Conservation (phyloP, 495 filamentous ascomycete species). For the Podospora didyma region DNA sequence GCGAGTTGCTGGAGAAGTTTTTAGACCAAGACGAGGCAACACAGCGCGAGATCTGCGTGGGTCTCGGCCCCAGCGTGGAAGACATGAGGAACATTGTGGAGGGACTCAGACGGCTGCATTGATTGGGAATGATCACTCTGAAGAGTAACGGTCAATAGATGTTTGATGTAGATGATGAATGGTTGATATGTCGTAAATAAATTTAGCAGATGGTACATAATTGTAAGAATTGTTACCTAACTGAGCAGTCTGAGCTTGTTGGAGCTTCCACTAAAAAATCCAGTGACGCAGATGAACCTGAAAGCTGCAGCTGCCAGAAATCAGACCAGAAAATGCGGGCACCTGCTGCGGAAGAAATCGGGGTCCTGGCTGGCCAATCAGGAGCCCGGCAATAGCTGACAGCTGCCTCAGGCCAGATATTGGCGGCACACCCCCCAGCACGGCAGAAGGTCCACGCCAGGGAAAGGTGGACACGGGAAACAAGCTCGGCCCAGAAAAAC, state of each 20-base stretch:
- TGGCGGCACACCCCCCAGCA: constrained; percentile 5
- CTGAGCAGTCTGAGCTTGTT: too few relatives aligned
- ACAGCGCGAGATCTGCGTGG: constrained; percentile 64
- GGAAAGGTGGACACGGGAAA: constrained; percentile 25
- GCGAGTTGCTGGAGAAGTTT: constrained; percentile 85
- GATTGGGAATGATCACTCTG: background rate
- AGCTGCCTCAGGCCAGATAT: constrained; percentile 28
- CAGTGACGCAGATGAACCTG: background rate
- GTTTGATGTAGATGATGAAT: background rate
- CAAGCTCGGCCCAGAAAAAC: constrained; percentile 45
- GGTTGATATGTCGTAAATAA: too few relatives aligned
- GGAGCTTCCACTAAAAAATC: too few relatives aligned
- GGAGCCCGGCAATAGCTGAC: constrained; percentile 9
- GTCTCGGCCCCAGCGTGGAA: constrained; percentile 61
- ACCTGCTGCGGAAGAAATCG: constrained; percentile 21
- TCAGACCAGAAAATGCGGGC: background rate
- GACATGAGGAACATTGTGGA: constrained; percentile 70
- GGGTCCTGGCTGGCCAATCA: constrained; percentile 25
- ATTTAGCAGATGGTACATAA: too few relatives aligned
- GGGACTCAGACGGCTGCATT: constrained; percentile 69
- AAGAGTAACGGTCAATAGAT: background rate
- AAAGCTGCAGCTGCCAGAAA: background rate
- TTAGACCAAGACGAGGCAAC: constrained; percentile 59
- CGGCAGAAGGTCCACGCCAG: constrained; percentile 5
- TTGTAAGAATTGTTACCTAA: too few relatives aligned